Evolutionary conservation across 257 asterid species (phyloP).

Genomic region (Nicotiana tabacum): DNA sequence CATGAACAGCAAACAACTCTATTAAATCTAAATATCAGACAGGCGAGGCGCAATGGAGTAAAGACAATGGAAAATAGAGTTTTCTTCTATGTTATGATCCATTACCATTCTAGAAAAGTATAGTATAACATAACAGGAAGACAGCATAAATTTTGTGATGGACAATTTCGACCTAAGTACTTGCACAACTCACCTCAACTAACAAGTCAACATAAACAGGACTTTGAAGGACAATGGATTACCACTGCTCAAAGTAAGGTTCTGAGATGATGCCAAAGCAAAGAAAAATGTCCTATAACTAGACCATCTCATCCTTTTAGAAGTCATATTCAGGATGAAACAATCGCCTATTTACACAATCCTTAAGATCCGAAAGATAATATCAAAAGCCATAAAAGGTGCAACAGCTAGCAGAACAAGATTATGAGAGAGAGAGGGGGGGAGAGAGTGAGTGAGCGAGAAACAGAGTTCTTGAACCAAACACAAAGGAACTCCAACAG

Average conservation of each 20-base stretch:
- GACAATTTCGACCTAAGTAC: background rate
- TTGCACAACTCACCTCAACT: background rate
- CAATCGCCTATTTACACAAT: slow-evolving; percentile 1
- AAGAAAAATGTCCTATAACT: background rate
- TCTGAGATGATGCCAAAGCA: background rate
- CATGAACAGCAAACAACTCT: background rate
- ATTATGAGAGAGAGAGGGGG: background rate
- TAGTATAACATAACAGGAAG: background rate
- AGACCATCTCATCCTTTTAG: background rate
- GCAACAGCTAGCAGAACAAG: background rate
- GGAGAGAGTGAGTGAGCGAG: background rate
- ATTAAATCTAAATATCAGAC: background rate
- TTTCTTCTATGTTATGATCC: background rate
- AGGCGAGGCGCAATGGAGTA: background rate
- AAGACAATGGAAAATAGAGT: background rate
- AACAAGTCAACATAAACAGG: background rate
- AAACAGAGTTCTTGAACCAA: background rate
- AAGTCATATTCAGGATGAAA: background rate
- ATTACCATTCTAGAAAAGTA: background rate
- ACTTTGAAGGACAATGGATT: background rate
- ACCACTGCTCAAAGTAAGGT: background rate
- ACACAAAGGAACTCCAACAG: background rate
- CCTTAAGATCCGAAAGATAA: background rate
- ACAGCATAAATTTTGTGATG: background rate
- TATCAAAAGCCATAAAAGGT: background rate